These are phyloP conservation scores for Trypanosoma lewisi DNA, from an alignment of 208 protist species.

Conservation along the genomic window DNA sequence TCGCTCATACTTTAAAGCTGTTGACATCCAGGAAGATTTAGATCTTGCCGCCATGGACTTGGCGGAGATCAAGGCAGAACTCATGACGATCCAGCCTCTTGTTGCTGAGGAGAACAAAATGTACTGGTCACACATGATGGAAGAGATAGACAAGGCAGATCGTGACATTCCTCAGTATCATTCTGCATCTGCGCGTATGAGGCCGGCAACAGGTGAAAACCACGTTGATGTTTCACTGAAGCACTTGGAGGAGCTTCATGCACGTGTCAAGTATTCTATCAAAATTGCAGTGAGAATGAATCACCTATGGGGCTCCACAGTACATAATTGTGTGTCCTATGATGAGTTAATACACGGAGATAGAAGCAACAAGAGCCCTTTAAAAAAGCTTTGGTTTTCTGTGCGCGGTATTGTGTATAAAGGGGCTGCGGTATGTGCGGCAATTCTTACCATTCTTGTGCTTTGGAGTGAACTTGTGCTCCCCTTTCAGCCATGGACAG, in stretches of 20 bases:
- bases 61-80: constrained; percentile 70
- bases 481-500: constrained; percentile 57
- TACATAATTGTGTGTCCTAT: constrained; percentile 60
- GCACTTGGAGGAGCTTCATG: constrained; percentile 77
- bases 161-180: constrained; percentile 81
- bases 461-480: constrained; percentile 85
- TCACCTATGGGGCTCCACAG: constrained; percentile 74
- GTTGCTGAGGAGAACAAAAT: constrained; percentile 76
- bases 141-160: constrained; percentile 68
- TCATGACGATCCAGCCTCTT: constrained; percentile 74
- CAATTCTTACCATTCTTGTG: constrained; percentile 72
- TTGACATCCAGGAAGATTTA: constrained; percentile 86
- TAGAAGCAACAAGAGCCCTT: constrained; percentile 47
- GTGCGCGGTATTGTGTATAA: constrained; percentile 69
- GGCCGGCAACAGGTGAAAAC: constrained; percentile 25
- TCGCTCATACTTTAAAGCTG: constrained; percentile 56
- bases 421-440: constrained; percentile 40
- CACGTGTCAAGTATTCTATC: constrained; percentile 75
- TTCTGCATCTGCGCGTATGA: constrained; percentile 57
- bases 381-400: constrained; percentile 70
- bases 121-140: constrained; percentile 77
- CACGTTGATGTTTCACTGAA: constrained; percentile 72
- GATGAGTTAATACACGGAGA: constrained; percentile 65
- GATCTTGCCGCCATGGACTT: constrained; percentile 88
- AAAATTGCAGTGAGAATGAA: constrained; percentile 76